These are phyloP conservation scores for Spathaspora passalidarum DNA, from an alignment of 805 yeast species.

Conservation along the genomic window DNA sequence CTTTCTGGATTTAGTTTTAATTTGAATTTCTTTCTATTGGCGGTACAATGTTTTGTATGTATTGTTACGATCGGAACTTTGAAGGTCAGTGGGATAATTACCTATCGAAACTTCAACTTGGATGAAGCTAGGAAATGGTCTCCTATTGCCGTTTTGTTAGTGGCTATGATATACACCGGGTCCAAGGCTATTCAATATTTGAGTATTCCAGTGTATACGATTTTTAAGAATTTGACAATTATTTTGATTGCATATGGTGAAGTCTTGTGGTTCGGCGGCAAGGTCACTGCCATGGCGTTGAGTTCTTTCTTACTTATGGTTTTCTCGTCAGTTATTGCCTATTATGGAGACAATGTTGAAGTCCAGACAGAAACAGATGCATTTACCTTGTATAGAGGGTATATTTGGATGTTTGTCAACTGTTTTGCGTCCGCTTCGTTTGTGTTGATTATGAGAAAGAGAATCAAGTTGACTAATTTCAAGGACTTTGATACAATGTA, in stretches of 20 bases:
- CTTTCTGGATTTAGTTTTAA: slow-evolving; percentile 68
- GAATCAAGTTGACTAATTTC: slow-evolving; percentile 95
- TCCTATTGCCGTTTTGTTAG: slow-evolving; percentile 87
- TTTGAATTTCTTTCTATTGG: slow-evolving; percentile 85
- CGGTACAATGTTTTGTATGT: slow-evolving; percentile 87
- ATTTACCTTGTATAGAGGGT: slow-evolving; percentile 62
- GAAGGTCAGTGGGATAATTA: slow-evolving; percentile 72
- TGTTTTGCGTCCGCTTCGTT: slow-evolving; percentile 95
- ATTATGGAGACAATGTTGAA: slow-evolving; percentile 70
- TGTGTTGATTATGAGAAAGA: slow-evolving; percentile 93
- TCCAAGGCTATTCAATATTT: slow-evolving; percentile 91
- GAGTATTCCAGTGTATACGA: slow-evolving; percentile 94
- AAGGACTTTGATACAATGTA: slow-evolving; percentile 97
- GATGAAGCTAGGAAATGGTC: slow-evolving; percentile 95
- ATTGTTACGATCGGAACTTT: slow-evolving; percentile 66
- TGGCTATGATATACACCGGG: slow-evolving; percentile 92
- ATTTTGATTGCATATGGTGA: slow-evolving; percentile 98
- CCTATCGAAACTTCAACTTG: slow-evolving; percentile 79
- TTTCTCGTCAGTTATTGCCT: slow-evolving; percentile 89
- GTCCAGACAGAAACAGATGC: slow-evolving; percentile 35
- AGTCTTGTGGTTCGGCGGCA: slow-evolving; percentile 94
- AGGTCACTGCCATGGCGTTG: slow-evolving; percentile 84
- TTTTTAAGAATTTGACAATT: slow-evolving; percentile 95
- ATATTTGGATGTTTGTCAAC: slow-evolving; percentile 95
- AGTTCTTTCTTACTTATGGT: slow-evolving; percentile 91